A percentile compares a stretch with the other conserved stretches of the same genome.
Conservation (phyloP, 2,329 filamentous ascomycete genomes). For the Emmonsia crescens region DNA sequence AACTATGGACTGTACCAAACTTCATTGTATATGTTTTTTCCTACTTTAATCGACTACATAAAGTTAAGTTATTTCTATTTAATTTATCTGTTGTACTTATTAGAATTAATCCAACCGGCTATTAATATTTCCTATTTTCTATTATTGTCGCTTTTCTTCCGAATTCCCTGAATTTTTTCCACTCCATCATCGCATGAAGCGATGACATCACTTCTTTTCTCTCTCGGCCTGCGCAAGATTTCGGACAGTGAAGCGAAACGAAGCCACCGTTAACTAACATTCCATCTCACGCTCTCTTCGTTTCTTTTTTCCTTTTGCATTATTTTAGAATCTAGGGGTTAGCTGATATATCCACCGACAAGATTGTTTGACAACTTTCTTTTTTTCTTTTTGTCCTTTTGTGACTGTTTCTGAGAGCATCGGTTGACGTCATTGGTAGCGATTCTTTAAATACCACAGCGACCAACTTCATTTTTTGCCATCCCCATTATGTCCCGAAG, state of each 20-base stretch:
- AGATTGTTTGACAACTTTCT: not conserved
- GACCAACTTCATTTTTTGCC: not conserved
- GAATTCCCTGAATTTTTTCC: not conserved
- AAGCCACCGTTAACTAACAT: not conserved
- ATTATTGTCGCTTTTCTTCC: too few relatives aligned
- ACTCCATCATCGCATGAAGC: not conserved
- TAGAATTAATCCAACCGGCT: too few relatives aligned
- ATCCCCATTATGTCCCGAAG: conserved; percentile 1
- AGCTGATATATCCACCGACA: not conserved
- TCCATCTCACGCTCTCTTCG: not conserved
- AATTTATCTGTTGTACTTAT: too few relatives aligned
- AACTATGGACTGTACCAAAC: not conserved
- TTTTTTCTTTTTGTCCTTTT: not conserved
- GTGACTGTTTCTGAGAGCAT: not conserved
- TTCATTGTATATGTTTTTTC: not conserved
- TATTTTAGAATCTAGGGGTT: not conserved
- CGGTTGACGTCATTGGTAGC: not conserved
- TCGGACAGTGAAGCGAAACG: not conserved
- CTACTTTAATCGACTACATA: not conserved
- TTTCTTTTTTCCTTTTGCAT: not conserved
- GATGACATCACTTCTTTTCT: not conserved
- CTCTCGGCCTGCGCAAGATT: not conserved
- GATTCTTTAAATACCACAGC: not conserved
- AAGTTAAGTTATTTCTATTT: not conserved
- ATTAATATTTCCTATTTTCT: too few relatives aligned